Conservation (phyloP, 306 rosid species). For the Casuarina equisetifolia region DNA sequence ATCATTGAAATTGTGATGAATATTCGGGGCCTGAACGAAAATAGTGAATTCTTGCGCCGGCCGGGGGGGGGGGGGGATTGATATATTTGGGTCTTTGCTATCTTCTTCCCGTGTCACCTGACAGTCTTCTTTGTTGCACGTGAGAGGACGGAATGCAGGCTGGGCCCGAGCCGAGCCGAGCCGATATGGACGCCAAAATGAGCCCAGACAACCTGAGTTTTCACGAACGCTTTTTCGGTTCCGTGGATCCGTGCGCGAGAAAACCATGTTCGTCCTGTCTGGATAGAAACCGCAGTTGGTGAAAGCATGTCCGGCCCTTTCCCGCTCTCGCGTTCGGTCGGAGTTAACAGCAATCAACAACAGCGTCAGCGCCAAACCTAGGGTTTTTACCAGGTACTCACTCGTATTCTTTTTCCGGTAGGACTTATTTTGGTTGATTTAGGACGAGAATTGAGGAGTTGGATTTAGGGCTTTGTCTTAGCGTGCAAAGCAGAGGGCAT, state of each 20-base stretch:
- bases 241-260: slow-evolving; percentile 6
- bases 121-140: background rate
- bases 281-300: background rate
- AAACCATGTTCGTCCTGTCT: background rate
- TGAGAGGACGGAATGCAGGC: background rate
- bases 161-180: slow-evolving; percentile 19
- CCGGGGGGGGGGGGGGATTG: too few species aligned
- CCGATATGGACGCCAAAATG: slow-evolving; percentile 16
- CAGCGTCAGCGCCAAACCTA: background rate
- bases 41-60: too few species aligned
- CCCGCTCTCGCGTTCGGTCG: background rate
- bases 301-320: background rate
- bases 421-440: background rate
- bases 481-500: background rate
- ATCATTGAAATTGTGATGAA: too few species aligned
- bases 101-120: too few species aligned
- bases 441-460: background rate
- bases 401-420: background rate
- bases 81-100: background rate
- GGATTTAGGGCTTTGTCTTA: background rate
- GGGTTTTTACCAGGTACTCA: background rate
- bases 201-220: background rate
- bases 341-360: background rate
- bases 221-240: slow-evolving; percentile 3
- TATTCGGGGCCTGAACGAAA: too few species aligned